A percentile compares a stretch with the other conserved stretches of the same genome.
These are phyloP conservation scores for Paraphysoderma sedebokerense DNA, from an alignment of 371 early-diverging fungal species.

Conservation along the genomic window DNA sequence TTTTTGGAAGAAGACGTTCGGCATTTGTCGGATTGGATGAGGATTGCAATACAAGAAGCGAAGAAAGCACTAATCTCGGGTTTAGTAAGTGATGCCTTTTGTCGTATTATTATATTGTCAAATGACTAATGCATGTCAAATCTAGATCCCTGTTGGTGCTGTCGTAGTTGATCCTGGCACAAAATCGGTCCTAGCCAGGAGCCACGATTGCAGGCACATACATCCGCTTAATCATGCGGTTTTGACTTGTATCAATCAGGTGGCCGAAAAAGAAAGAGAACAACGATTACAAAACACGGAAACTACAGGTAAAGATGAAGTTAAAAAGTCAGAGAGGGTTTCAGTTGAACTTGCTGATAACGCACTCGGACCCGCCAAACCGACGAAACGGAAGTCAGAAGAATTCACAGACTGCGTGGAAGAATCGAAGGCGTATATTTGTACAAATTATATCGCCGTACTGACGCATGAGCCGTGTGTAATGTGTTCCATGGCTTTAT, in stretches of 20 bases:
- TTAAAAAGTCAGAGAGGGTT: no score
- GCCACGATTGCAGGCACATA: background rate
- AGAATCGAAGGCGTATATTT: no score
- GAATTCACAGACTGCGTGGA: no score
- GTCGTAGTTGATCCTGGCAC: background rate
- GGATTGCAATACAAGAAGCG: no score
- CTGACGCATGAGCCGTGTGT: conserved; percentile 4
- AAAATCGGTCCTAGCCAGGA: background rate
- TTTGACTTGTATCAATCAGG: background rate
- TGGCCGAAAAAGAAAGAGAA: background rate
- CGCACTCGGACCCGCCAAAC: background rate
- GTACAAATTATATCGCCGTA: background rate
- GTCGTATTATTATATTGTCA: background rate
- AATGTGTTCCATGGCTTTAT: conserved; percentile 2
- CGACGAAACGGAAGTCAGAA: background rate
- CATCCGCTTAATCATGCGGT: conserved; percentile 1
- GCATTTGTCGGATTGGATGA: no score
- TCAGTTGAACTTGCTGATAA: background rate
- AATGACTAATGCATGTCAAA: background rate
- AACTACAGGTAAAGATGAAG: no score
- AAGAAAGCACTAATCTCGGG: background rate
- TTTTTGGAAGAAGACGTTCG: background rate
- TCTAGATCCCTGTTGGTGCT: background rate
- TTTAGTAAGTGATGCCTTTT: background rate
- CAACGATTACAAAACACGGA: background rate